Evolutionary conservation across 169 alveolate species (phyloP), one percentile per base, ranked within the genome.

Genomic region (Babesia caballi): DNA sequence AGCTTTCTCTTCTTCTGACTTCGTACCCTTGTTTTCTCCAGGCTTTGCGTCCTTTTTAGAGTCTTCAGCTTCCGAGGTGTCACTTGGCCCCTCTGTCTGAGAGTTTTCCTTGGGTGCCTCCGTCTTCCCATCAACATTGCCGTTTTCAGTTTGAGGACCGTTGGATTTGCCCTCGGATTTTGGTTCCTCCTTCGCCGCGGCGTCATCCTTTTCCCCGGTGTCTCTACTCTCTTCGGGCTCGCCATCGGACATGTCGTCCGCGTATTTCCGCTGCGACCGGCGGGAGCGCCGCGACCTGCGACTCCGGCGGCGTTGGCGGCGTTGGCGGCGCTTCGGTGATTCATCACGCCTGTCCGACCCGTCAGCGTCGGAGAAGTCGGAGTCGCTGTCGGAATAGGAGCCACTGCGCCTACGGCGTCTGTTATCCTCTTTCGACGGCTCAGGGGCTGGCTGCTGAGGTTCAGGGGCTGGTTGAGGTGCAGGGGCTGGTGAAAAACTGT

Each of bases 401-500:
- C 69, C 11, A 0, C 42, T 42, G 54, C 23, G 47, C 35, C 44
- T 38, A 11, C 36, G 2, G 44, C 44, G 44, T 8, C 44, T 38
- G 15, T 12, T 11, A 5, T 3, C 2, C 1, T 40, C 41, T 27
- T 21, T 32, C 7, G 8, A 0, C 49, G 19, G 38, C 25, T 77
- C 17, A 2, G 77, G 80, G 1, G 84, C 72, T 19, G 71, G 61
- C 17, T 83, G 85, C 0, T 76, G 59, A 2, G 82, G 82, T n/a
- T 67, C 65, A 14, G 87, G 87, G 17, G 87, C 57, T 3, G 85
- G 85, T 1, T 61, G 73, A 6, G 44, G 56, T 4, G 85, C 61
- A 5, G 85, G 82, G 19, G 46, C 27, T 5, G 56, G 41, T 38
- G 8, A 19, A 4, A 35, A 41, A 27, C 44, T 17, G 3, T 78